Percentiles rank a stretch among this genome's conserved stretches.
Evolutionary conservation across 2,329 filamentous ascomycete genomes (phyloP).

Genomic region (Phaeosphaeria sp.): DNA sequence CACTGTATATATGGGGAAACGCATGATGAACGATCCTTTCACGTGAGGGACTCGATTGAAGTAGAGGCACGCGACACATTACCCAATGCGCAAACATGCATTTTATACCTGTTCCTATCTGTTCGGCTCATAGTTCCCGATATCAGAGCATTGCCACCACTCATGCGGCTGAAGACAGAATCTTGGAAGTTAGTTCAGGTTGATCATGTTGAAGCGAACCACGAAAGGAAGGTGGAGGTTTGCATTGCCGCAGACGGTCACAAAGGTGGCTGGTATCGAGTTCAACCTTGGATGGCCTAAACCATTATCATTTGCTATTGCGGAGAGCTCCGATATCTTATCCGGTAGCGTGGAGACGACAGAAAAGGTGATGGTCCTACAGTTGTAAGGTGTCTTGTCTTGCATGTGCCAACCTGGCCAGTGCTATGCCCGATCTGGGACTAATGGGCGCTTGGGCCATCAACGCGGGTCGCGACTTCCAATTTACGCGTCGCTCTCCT

Average conservation of each 20-base stretch:
- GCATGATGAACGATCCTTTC: slow-evolving; percentile 11
- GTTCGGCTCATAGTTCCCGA: neutral
- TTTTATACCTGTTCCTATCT: neutral
- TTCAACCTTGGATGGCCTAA: neutral
- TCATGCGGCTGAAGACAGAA: neutral
- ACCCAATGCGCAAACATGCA: neutral
- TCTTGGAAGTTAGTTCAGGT: neutral
- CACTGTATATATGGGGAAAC: slow-evolving; percentile 17
- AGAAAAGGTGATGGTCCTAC: too few relatives aligned
- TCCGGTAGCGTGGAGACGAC: neutral
- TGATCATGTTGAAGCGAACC: neutral
- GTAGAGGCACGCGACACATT: neutral
- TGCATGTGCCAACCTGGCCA: too few relatives aligned
- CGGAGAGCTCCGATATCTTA: neutral
- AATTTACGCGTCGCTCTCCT: slow-evolving; percentile 21
- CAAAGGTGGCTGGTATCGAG: neutral
- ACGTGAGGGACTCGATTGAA: neutral
- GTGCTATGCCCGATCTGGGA: neutral
- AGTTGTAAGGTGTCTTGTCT: too few relatives aligned
- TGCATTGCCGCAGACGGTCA: neutral
- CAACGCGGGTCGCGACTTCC: slow-evolving; percentile 22
- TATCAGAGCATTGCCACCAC: neutral
- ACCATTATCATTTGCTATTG: neutral
- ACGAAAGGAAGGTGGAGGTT: neutral
- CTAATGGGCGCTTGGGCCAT: slow-evolving; percentile 9